Evolutionary conservation across 2,329 filamentous ascomycete genomes (phyloP).

Genomic region (Arachnomyces sp.): DNA sequence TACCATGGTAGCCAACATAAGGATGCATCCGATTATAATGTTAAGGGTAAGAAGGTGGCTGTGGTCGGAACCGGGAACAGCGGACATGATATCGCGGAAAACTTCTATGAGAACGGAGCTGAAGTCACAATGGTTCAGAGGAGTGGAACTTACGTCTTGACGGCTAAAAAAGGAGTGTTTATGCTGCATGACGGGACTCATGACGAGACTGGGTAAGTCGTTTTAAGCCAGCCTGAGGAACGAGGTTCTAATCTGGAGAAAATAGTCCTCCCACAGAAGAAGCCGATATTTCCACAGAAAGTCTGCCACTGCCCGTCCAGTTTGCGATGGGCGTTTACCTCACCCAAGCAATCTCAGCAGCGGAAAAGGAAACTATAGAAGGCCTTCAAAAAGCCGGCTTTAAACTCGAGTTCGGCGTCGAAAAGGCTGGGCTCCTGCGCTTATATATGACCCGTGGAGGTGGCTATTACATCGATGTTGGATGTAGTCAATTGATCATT

Average conservation of each 20-base stretch:
- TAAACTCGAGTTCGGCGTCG: conserved; percentile 31
- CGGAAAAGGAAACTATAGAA: conserved; percentile 38
- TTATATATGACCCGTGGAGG: conserved; percentile 45
- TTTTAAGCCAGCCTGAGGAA: neutral
- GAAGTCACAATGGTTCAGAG: conserved; percentile 50
- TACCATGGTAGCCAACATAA: conserved; percentile 40
- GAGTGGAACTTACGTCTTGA: conserved; percentile 44
- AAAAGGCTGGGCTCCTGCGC: conserved; percentile 35
- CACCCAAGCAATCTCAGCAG: conserved; percentile 34
- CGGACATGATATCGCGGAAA: conserved; percentile 45
- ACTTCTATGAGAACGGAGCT: conserved; percentile 43
- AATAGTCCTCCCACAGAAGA: conserved; percentile 43
- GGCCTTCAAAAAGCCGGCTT: conserved; percentile 44
- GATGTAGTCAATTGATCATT: conserved; percentile 46
- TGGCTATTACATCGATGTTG: conserved; percentile 55
- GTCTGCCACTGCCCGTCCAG: conserved; percentile 41
- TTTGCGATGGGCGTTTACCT: conserved; percentile 38
- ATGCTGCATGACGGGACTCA: conserved; percentile 41
- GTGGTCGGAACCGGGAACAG: conserved; percentile 45
- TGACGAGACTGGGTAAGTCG: conserved; percentile 34
- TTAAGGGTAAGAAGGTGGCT: conserved; percentile 39
- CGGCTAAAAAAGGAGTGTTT: conserved; percentile 36
- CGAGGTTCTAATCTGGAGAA: neutral
- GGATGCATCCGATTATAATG: conserved; percentile 28
- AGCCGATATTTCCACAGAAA: conserved; percentile 42